These are phyloP conservation scores for Rhizopus microsporus DNA, from an alignment of 371 early-diverging fungal species.

Conservation along the genomic window DNA sequence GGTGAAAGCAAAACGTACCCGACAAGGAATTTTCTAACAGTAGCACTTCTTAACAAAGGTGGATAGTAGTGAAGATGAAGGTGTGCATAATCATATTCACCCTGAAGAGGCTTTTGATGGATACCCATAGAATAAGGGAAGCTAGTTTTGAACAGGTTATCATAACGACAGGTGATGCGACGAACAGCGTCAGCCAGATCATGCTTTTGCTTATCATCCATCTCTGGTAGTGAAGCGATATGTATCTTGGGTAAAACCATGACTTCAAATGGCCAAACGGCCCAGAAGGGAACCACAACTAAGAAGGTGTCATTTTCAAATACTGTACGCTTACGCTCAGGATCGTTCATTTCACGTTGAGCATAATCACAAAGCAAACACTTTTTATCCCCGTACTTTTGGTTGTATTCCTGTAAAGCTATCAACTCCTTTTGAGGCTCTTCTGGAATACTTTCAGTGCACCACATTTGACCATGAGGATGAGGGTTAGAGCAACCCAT, in stretches of 20 bases:
- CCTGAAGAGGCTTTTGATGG: constrained; percentile 76
- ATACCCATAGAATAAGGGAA: constrained; percentile 97
- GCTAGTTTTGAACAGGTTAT: constrained; percentile 86
- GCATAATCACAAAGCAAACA: constrained; percentile 86
- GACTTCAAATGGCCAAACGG: constrained; percentile 94
- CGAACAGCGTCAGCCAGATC: constrained; percentile 79
- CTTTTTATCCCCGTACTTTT: constrained; percentile 33
- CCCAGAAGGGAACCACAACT: constrained; percentile 93
- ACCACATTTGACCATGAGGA: constrained; percentile 93
- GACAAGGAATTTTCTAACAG: constrained; percentile 94
- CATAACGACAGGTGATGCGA: constrained; percentile 81
- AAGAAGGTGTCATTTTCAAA: constrained; percentile 79
- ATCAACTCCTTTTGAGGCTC: constrained; percentile 74
- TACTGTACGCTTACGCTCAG: constrained; percentile 69
- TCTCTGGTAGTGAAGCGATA: constrained; percentile 53
- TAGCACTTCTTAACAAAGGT: constrained; percentile 85
- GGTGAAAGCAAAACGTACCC: constrained; percentile 55
- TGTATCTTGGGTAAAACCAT: constrained; percentile 80
- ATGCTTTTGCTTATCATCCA: constrained; percentile 43
- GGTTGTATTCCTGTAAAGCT: constrained; percentile 57
- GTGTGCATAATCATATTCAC: constrained; percentile 59
- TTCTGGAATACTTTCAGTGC: constrained; percentile 78
- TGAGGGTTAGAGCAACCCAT: constrained; percentile 98
- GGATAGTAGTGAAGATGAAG: constrained; percentile 95
- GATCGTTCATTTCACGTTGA: constrained; percentile 58